Evolutionary conservation across 495 filamentous ascomycete genomes (phyloP).

Genomic region (Aspergillus bridgeri): DNA sequence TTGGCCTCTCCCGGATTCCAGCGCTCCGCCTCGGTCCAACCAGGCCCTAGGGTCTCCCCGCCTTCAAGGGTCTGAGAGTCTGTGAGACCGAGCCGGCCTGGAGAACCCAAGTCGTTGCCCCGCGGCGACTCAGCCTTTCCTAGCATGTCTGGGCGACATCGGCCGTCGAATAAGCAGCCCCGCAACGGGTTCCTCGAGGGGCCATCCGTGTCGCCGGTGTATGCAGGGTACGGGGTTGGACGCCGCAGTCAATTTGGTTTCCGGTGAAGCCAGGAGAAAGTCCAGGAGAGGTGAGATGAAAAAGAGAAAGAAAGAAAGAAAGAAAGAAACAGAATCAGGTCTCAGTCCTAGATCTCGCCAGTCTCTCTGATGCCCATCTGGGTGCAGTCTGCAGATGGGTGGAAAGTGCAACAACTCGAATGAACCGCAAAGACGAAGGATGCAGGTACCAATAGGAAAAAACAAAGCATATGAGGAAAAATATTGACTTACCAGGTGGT

Average conservation of each 20-base stretch:
- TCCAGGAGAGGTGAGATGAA: too few species aligned
- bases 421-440: neutral
- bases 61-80: slow-evolving; percentile 11
- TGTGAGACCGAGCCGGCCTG: slow-evolving; percentile 13
- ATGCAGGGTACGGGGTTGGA: slow-evolving; percentile 9
- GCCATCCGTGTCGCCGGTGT: slow-evolving; percentile 10
- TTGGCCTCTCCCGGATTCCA: neutral
- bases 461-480: neutral
- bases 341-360: too few species aligned
- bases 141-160: slow-evolving; percentile 8
- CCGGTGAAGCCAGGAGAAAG: neutral
- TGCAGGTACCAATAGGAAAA: neutral
- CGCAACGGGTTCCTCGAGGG: slow-evolving; percentile 5
- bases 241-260: neutral
- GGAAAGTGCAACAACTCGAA: too few species aligned
- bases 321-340: too few species aligned
- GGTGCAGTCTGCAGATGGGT: too few species aligned
- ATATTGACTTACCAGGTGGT: neutral
- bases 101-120: slow-evolving; percentile 11
- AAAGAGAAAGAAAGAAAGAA: too few species aligned
- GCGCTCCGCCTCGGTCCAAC: slow-evolving; percentile 11
- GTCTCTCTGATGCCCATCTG: too few species aligned
- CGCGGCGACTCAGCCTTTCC: slow-evolving; percentile 11
- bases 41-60: slow-evolving; percentile 2
- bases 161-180: slow-evolving; percentile 21